These are phyloP conservation scores for Anthracocystis walkeri DNA, from an alignment of 1,284 basidiomycete species.

Conservation along the genomic window DNA sequence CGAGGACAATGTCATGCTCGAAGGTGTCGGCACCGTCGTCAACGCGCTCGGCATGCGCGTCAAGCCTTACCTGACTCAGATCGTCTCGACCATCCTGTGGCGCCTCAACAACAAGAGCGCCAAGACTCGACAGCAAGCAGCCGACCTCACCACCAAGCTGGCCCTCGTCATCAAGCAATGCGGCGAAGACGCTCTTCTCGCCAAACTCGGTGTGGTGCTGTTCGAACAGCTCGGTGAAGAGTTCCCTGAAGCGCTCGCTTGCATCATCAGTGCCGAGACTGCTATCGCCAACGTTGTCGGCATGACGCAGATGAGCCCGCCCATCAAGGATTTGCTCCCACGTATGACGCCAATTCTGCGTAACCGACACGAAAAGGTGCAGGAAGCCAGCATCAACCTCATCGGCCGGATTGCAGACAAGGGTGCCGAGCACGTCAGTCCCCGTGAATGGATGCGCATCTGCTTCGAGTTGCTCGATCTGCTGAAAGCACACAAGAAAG, in stretches of 20 bases:
- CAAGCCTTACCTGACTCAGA: slow-evolving; percentile 97
- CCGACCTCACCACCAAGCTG: slow-evolving; percentile 91
- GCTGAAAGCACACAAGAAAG: slow-evolving; percentile 98
- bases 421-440: slow-evolving; percentile 97
- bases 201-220: slow-evolving; percentile 94
- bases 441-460: slow-evolving; percentile 99
- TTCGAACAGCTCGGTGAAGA: slow-evolving; percentile 99
- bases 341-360: slow-evolving; percentile 99
- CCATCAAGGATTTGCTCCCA: slow-evolving; percentile 96
- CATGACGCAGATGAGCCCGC: slow-evolving; percentile 99
- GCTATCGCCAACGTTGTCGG: slow-evolving; percentile 99
- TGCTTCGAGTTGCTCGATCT: slow-evolving; percentile 98
- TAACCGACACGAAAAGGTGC: slow-evolving; percentile 99
- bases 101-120: slow-evolving; percentile 99
- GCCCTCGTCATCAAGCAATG: slow-evolving; percentile 99
- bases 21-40: slow-evolving; percentile 96
- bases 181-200: slow-evolving; percentile 93
- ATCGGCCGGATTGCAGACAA: slow-evolving; percentile 99
- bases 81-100: slow-evolving; percentile 99
- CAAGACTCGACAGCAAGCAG: slow-evolving; percentile 98
- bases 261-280: slow-evolving; percentile 97
- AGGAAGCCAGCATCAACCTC: slow-evolving; percentile 98
- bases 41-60: slow-evolving; percentile 97
- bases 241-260: slow-evolving; percentile 95
- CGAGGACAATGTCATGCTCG: slow-evolving; percentile 98